A percentile compares a stretch with the other conserved stretches of the same genome.
These are phyloP conservation scores for Sordaria brevicollis DNA, from an alignment of 495 filamentous ascomycete species.

Conservation along the genomic window DNA sequence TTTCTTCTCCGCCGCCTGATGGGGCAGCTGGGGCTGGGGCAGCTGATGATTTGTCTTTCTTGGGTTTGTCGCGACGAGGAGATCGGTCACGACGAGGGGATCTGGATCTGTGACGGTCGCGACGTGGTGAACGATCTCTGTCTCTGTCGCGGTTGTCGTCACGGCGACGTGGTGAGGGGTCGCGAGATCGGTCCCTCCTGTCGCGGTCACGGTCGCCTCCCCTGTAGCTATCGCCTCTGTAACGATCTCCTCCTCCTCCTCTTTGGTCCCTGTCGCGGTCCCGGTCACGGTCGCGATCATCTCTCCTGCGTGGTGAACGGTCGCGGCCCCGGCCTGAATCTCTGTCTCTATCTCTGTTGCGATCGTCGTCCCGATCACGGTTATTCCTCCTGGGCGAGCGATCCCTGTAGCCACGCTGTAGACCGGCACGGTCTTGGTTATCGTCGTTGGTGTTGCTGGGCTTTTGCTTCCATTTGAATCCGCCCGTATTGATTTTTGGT, in stretches of 20 bases:
- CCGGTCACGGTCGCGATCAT: conserved; percentile 14
- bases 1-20: conserved; percentile 47
- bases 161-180: not conserved
- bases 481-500: conserved; percentile 36
- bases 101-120: conserved; percentile 15
- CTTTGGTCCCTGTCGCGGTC: conserved; percentile 9
- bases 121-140: conserved; percentile 5
- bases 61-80: conserved; percentile 9
- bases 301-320: conserved; percentile 3
- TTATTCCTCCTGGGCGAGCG: conserved; percentile 30
- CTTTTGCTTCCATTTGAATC: conserved; percentile 62
- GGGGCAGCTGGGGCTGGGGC: conserved; percentile 12
- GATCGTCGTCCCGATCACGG: conserved; percentile 21
- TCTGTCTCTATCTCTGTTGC: conserved; percentile 14
- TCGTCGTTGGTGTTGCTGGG: conserved; percentile 39
- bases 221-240: not conserved
- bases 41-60: not conserved
- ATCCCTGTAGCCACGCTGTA: conserved; percentile 45
- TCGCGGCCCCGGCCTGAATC: conserved; percentile 14
- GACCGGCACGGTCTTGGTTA: conserved; percentile 31
- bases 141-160: not conserved
- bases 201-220: conserved; percentile 7
- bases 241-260: conserved; percentile 1
- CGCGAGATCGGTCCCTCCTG: not conserved
- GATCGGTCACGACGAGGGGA: conserved; percentile 23